Base-by-base conservation (phyloP, 2,329 filamentous ascomycete genomes). In the Neofusicoccum parvum region DNA sequence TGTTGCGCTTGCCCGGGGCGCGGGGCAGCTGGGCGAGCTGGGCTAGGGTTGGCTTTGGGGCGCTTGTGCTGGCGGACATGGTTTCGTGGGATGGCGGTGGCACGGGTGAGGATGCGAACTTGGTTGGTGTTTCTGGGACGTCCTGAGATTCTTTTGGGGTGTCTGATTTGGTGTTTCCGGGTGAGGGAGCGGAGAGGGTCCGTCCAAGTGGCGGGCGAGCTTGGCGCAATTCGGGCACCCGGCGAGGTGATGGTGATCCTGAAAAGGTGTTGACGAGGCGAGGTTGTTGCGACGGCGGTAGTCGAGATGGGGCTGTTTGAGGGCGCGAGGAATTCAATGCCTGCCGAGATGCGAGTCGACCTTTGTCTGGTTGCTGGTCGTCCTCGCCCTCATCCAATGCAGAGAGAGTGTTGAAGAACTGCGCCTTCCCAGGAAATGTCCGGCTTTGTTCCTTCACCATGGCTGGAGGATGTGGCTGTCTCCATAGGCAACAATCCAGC, bases 1-100 rank as follows among this genome's bases (percentile, higher is more conserved):
- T 72, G 5, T 70, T 72, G 20, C 70, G 73, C 53, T 73, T 77
- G 1, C 70, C 70, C 6, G 74, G 64, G 41, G 76, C 73, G 59
- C 75, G 70, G 12, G 76, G 76, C 4, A 74, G 27, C 20, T 15
- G 46, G 11, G 46, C 54, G 43, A 59, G 64, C 43, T 59, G 9
- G 14, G 27, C 41, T 12, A 60, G 17, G 3, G 37, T 37, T 7
- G 7, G 62, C 17, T 41, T 39, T n/a, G 14, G 27, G 2, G 14
- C 27, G 2, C 10, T 9, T 12, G 39, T 1, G 23, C 23, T 3
- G 43, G 34, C 20, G 15, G 27, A 4, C 49, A 48, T 56, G 14
- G 15, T 46, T 15, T 45, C 14, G 20, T 10, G n/a, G 10, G n/a
- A 27, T 1, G 15, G 23, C 5, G 43, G 11, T 10, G 5, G 37